These are phyloP conservation scores for Cnidoscolus chayamansa DNA, from an alignment of 441 rosid genomes.

Conservation along the genomic window DNA sequence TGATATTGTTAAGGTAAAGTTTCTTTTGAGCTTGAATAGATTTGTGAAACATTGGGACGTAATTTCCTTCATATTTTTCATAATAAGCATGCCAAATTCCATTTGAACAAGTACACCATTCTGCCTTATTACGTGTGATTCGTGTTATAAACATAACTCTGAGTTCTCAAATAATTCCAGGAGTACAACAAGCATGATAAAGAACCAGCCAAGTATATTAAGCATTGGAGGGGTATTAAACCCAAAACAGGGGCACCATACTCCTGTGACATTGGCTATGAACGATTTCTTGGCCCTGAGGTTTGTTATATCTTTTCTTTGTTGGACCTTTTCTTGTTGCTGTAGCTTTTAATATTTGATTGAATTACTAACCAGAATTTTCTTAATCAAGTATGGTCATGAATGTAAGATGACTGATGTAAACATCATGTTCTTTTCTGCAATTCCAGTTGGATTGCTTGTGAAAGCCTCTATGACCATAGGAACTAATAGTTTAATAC, in stretches of 20 bases:
- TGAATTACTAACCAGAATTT: slow-evolving; percentile 12
- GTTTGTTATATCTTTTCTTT: slow-evolving; percentile 40
- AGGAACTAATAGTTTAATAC: slow-evolving; percentile 1
- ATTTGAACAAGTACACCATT: background rate
- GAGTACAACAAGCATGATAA: slow-evolving; percentile 97
- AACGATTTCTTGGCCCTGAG: slow-evolving; percentile 98
- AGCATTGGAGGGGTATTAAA: slow-evolving; percentile 93
- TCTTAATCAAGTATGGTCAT: background rate
- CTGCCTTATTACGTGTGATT: background rate
- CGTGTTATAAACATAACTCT: slow-evolving; percentile 3
- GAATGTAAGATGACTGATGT: slow-evolving; percentile 16
- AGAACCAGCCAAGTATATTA: slow-evolving; percentile 84
- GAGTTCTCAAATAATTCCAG: slow-evolving; percentile 43
- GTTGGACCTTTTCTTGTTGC: slow-evolving; percentile 14
- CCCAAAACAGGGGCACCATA: slow-evolving; percentile 98
- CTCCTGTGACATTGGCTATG: slow-evolving; percentile 94
- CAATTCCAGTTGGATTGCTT: slow-evolving; percentile 1
- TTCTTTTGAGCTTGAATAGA: slow-evolving; percentile 17
- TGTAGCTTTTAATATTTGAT: slow-evolving; percentile 8
- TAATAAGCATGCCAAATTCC: background rate
- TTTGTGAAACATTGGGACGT: background rate
- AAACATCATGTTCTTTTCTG: slow-evolving; percentile 4
- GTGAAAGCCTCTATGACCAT: background rate
- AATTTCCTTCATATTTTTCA: slow-evolving; percentile 8
- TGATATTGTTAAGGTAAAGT: slow-evolving; percentile 86